A percentile compares a stretch with the other conserved stretches of the same genome.
phyloP scores from a whole-genome alignment of 2,329 filamentous ascomycete genomes.

The Aspergillus awamori region DNA sequence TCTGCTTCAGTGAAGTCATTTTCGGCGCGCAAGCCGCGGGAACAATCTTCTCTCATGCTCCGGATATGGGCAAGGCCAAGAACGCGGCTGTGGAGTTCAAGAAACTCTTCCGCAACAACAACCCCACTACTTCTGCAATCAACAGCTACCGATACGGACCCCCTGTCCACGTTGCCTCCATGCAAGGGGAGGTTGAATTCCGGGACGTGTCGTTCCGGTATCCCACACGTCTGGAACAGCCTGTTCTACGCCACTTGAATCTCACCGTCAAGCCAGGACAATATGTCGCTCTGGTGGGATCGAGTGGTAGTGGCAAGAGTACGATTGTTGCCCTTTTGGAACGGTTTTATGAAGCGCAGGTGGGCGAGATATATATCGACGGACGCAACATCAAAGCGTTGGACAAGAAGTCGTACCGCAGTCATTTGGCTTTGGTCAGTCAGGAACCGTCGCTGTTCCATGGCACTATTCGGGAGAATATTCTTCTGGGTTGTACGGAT shows the following conservation, averaged over 20 bases:
- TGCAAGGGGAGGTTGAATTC: constrained; percentile 42
- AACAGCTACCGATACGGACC: constrained; percentile 52
- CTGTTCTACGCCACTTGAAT: constrained; percentile 23
- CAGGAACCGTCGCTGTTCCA: constrained; percentile 73
- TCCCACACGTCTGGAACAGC: constrained; percentile 21
- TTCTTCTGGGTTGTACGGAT: constrained; percentile 57
- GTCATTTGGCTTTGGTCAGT: constrained; percentile 66
- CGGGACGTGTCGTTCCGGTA: constrained; percentile 48
- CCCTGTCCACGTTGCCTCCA: constrained; percentile 53
- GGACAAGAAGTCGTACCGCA: constrained; percentile 63
- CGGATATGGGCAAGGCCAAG: constrained; percentile 29
- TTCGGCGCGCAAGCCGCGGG: constrained; percentile 37
- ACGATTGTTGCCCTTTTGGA: constrained; percentile 64
- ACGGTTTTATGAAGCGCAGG: constrained; percentile 67
- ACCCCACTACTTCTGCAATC: constrained; percentile 46
- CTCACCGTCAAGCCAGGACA: constrained; percentile 48
- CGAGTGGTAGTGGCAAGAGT: constrained; percentile 61
- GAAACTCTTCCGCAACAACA: constrained; percentile 41
- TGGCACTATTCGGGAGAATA: constrained; percentile 68
- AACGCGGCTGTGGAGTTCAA: constrained; percentile 47
- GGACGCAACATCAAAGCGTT: constrained; percentile 60
- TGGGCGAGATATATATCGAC: constrained; percentile 66
- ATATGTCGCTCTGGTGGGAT: constrained; percentile 56
- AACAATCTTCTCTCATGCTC: constrained; percentile 35
- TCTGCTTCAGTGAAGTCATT: constrained; percentile 50